Conservation (phyloP, 495 filamentous ascomycete species). For the Mycothermus thermophilus region DNA sequence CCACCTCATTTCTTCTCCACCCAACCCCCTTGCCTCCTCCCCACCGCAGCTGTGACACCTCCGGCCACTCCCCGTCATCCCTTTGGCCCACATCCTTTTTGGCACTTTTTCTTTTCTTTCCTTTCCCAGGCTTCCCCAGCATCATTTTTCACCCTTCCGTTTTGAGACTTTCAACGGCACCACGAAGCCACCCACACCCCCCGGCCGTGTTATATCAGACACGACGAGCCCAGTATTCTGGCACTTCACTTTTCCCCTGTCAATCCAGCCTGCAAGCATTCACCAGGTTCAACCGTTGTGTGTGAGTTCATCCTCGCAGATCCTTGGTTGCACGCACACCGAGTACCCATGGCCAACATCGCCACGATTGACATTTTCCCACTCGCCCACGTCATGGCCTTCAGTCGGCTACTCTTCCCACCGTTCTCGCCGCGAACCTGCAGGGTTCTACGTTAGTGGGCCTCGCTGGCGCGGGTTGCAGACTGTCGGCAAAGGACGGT, state of each 20-base stretch:
- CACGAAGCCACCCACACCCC: not conserved
- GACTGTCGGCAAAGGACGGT: no score
- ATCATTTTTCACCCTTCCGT: slow-evolving; percentile 8
- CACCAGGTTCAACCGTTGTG: not conserved
- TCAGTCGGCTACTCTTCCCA: slow-evolving; percentile 3
- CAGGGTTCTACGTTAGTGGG: slow-evolving; percentile 11
- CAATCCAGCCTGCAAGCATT: slow-evolving; percentile 2
- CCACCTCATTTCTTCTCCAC: slow-evolving; percentile 29
- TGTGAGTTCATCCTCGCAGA: slow-evolving; percentile 1
- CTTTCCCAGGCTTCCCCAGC: slow-evolving; percentile 7
- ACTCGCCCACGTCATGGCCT: slow-evolving; percentile 2
- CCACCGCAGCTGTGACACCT: slow-evolving; percentile 27
- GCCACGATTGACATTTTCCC: slow-evolving; percentile 4
- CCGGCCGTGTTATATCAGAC: slow-evolving; percentile 3
- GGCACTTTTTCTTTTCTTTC: slow-evolving; percentile 20
- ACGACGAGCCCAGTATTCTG: slow-evolving; percentile 2
- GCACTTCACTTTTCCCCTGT: not conserved
- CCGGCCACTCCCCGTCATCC: no score
- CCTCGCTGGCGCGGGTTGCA: no score
- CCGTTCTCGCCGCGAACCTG: slow-evolving; percentile 5
- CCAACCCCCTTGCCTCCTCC: slow-evolving; percentile 9
- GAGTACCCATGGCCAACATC: slow-evolving; percentile 6
- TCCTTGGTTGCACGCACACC: slow-evolving; percentile 1
- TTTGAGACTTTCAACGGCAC: not conserved
- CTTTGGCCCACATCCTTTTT: slow-evolving; percentile 26